Conservation (phyloP, 2,329 filamentous ascomycete genomes). For the Ophiobolus disseminans region DNA sequence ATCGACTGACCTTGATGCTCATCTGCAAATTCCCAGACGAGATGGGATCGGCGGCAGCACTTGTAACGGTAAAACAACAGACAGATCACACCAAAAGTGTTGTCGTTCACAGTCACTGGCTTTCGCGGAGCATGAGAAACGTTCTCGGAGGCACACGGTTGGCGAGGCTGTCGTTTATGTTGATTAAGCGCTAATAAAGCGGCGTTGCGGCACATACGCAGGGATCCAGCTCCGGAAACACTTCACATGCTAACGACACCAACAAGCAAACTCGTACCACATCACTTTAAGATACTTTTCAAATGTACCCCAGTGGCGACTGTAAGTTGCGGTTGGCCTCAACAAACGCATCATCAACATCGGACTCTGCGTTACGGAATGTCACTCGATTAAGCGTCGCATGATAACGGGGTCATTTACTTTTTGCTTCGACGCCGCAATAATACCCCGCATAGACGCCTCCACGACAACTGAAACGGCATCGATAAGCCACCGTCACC, state of each 20-base stretch:
- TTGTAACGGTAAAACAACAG: neutral
- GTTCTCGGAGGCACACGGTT: neutral
- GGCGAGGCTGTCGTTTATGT: slow-evolving; percentile 1
- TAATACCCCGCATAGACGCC: slow-evolving; percentile 10
- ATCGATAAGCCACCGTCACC: slow-evolving; percentile 11
- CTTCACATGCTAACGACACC: slow-evolving; percentile 5
- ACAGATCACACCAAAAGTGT: neutral
- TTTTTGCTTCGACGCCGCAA: slow-evolving; percentile 15
- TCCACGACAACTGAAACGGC: slow-evolving; percentile 14
- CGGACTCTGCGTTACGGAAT: slow-evolving; percentile 13
- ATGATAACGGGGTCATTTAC: slow-evolving; percentile 9
- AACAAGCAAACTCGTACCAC: slow-evolving; percentile 6
- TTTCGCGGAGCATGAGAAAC: neutral
- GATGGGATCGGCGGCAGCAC: neutral
- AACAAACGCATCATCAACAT: slow-evolving; percentile 10
- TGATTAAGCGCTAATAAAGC: slow-evolving; percentile 1
- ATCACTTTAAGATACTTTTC: slow-evolving; percentile 8
- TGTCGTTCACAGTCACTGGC: slow-evolving; percentile 5
- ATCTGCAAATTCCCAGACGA: neutral
- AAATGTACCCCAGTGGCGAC: slow-evolving; percentile 18
- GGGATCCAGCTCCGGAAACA: neutral
- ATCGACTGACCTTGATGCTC: neutral
- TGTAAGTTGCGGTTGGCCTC: slow-evolving; percentile 9
- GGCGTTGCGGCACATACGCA: neutral
- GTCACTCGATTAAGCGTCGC: slow-evolving; percentile 3